Conservation (phyloP, 2,329 filamentous ascomycete species). For the Polytolypa hystricis region DNA sequence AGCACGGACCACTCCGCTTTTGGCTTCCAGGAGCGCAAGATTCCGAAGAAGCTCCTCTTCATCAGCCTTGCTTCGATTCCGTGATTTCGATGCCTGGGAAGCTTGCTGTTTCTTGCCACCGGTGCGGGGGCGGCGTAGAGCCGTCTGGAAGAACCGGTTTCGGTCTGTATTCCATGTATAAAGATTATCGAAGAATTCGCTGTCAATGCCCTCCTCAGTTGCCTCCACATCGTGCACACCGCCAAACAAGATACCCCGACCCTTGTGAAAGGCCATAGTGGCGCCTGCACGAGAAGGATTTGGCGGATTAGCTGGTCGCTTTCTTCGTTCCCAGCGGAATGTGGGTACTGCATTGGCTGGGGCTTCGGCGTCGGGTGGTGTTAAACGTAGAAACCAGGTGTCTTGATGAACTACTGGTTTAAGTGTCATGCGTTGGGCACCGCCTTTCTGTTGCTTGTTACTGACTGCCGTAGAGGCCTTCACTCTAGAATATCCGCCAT, state of each 20-base stretch:
- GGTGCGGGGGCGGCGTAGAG: constrained; percentile 60
- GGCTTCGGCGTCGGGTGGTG: constrained; percentile 57
- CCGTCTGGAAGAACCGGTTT: constrained; percentile 84
- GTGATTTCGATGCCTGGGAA: constrained; percentile 38
- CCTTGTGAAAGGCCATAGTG: constrained; percentile 91
- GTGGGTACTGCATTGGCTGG: constrained; percentile 54
- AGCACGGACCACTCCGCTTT: constrained; percentile 45
- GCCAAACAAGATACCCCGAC: constrained; percentile 83
- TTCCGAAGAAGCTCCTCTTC: constrained; percentile 85
- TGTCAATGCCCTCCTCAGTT: constrained; percentile 89
- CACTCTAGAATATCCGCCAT: constrained; percentile 85
- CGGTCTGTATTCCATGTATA: constrained; percentile 92
- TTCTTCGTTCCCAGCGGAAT: constrained; percentile 84
- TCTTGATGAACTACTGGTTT: constrained; percentile 89
- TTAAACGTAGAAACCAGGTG: constrained; percentile 82
- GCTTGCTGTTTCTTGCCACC: constrained; percentile 47
- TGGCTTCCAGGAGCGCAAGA: constrained; percentile 72
- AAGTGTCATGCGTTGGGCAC: constrained; percentile 57
- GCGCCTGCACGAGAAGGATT: constrained; percentile 74
- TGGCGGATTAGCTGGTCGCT: constrained; percentile 81
- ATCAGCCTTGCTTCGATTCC: constrained; percentile 67
- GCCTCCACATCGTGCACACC: constrained; percentile 89
- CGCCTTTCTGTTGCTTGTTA: constrained; percentile 54
- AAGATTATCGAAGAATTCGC: constrained; percentile 88
- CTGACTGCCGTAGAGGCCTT: constrained; percentile 52